phyloP scores from a whole-genome alignment of 2,329 filamentous ascomycete species.

The Cercospora brassicicola region DNA sequence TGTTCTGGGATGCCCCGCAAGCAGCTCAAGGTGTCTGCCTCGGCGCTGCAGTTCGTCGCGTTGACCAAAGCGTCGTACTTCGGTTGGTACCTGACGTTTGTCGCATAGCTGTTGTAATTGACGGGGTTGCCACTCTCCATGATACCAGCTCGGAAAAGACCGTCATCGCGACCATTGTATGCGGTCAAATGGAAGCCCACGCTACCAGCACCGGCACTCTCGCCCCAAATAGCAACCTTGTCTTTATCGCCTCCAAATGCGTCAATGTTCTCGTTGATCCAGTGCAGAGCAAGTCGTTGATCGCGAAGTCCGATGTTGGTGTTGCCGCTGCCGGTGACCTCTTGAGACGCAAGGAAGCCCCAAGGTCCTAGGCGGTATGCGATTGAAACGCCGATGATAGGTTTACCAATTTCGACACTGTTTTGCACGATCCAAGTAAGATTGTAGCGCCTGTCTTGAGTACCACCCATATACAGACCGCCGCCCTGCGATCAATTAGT shows the following conservation, averaged over 20 bases:
- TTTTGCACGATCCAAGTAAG: slow-evolving; percentile 59
- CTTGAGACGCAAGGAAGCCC: slow-evolving; percentile 65
- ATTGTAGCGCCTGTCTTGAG: slow-evolving; percentile 61
- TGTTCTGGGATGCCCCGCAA: slow-evolving; percentile 54
- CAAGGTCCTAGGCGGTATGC: slow-evolving; percentile 66
- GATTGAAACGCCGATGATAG: slow-evolving; percentile 60
- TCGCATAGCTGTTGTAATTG: slow-evolving; percentile 27
- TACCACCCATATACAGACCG: slow-evolving; percentile 43
- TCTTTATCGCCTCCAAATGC: slow-evolving; percentile 73
- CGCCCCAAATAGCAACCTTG: slow-evolving; percentile 48
- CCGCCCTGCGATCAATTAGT: slow-evolving; percentile 40
- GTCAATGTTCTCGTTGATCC: slow-evolving; percentile 47
- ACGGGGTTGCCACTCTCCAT: slow-evolving; percentile 45
- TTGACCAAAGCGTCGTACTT: slow-evolving; percentile 64
- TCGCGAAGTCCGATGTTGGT: slow-evolving; percentile 51
- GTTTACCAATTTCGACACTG: slow-evolving; percentile 44
- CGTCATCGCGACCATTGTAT: slow-evolving; percentile 51
- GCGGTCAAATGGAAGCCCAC: slow-evolving; percentile 51
- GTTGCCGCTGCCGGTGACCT: slow-evolving; percentile 55
- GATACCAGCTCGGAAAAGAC: slow-evolving; percentile 50
- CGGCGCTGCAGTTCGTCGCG: slow-evolving; percentile 59
- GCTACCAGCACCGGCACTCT: slow-evolving; percentile 44
- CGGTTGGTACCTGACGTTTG: slow-evolving; percentile 46
- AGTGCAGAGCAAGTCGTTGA: slow-evolving; percentile 49
- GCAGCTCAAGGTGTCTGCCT: slow-evolving; percentile 62